phyloP scores from a whole-genome alignment of 345 rosid species.

The Mercurialis annua region DNA sequence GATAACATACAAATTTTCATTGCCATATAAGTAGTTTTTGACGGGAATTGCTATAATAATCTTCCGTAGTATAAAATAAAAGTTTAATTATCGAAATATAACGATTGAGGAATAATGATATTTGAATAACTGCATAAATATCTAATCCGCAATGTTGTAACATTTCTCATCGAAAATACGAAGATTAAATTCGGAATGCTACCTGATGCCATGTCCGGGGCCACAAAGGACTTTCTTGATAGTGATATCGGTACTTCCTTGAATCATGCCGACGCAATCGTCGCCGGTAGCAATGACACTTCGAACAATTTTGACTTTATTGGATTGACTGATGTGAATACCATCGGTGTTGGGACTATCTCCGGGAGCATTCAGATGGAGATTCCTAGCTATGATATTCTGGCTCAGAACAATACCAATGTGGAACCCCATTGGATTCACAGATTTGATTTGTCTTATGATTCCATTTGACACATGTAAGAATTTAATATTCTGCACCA shows the following conservation, averaged over 20 bases:
- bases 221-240: conserved; percentile 55
- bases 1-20: too few relatives aligned
- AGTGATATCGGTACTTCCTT: conserved; percentile 45
- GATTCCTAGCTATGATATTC: conserved; percentile 27
- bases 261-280: conserved; percentile 65
- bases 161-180: too few relatives aligned
- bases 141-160: neutral
- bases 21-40: too few relatives aligned
- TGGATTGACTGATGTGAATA: conserved; percentile 63
- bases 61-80: too few relatives aligned
- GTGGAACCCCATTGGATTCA: conserved; percentile 72
- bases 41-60: too few relatives aligned
- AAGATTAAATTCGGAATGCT: neutral
- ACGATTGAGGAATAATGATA: too few relatives aligned
- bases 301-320: conserved; percentile 36
- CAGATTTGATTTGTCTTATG: conserved; percentile 38
- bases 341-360: conserved; percentile 72
- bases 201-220: conserved; percentile 85
- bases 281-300: conserved; percentile 55
- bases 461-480: conserved; percentile 28
- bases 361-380: conserved; percentile 39
- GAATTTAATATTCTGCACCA: conserved; percentile 43
- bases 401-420: conserved; percentile 31
- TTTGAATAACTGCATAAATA: too few relatives aligned
- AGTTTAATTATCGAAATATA: too few relatives aligned